phyloP scores from a whole-genome alignment of 2,329 filamentous ascomycete species.

The Colletotrichum shisoi region DNA sequence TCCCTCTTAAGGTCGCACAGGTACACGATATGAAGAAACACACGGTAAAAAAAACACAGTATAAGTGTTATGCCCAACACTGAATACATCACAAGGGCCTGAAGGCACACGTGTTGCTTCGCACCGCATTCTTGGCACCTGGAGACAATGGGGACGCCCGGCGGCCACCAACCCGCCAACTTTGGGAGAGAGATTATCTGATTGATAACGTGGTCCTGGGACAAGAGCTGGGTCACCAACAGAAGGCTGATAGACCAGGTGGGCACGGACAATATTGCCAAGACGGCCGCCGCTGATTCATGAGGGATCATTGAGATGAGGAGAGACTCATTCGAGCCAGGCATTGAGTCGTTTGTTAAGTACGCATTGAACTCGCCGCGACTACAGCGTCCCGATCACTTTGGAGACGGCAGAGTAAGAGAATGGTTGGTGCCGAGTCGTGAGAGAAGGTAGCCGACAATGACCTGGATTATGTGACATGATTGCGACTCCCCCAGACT shows the following conservation, averaged over 20 bases:
- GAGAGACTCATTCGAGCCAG: not conserved
- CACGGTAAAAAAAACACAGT: too few species aligned
- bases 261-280: slow-evolving; percentile 15
- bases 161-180: not conserved
- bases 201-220: slow-evolving; percentile 26
- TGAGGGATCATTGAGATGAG: slow-evolving; percentile 11
- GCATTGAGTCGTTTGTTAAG: not conserved
- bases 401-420: not conserved
- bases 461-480: slow-evolving; percentile 1
- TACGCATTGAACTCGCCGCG: not conserved
- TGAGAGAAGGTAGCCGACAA: not conserved
- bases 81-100: too few species aligned
- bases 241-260: slow-evolving; percentile 10
- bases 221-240: not conserved
- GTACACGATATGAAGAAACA: too few species aligned
- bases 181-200: slow-evolving; percentile 24
- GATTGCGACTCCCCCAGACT: slow-evolving; percentile 18
- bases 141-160: not conserved
- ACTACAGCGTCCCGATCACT: not conserved
- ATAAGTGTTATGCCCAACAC: too few species aligned
- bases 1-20: too few species aligned
- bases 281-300: not conserved
- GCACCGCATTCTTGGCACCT: slow-evolving; percentile 7
- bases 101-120: slow-evolving; percentile 1
- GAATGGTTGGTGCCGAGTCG: not conserved